Evolutionary conservation across 768 basidiomycete genomes (phyloP), one percentile per base, ranked within the genome.

Genomic region (Boletus reticulatus): DNA sequence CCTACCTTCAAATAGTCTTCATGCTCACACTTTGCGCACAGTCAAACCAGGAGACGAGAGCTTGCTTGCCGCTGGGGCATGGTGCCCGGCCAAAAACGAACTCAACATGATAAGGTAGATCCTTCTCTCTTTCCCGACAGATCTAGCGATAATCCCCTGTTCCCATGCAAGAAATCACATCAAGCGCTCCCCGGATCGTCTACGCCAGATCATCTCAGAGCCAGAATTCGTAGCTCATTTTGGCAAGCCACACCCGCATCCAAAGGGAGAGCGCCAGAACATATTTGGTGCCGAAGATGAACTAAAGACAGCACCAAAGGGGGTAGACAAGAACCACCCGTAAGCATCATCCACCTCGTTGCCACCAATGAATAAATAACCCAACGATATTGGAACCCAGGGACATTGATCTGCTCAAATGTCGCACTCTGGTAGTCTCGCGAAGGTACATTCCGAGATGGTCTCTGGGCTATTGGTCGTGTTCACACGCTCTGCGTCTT

Each of bases 371-470:
- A 38, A n/a, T 2, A 3, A n/a, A 16, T n/a, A 2, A 39, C 47
- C 27, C 38, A 45, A 55, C 10, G 27, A 29, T 20, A 52, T 34
- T 46, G 37, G 17, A 48, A 43, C 56, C 2, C 37, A 90, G 88
- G 70, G 93, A 98, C 67, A 98, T 99, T 60, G 95, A 96, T 69
- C 73, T 98, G 48, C 74, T 99, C 58, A 92, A 91, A 71, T 87
- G 90, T 57, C 84, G 93, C 24, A 85, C 86, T 17, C 83, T 92
- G 34, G 85, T 80, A 3, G 91, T 95, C 3, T 67, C 80, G 0
- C 79, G 85, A 59, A 67, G 68, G 91, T 90, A 58, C 14, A 67
- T 57, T 38, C 22, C 48, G 78, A 22, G 8, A 5, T 1, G n/a
- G 20, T 46, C 17, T 10, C 24, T 34, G 13, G 43, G 46, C 24